Evolutionary conservation across 768 basidiomycete genomes (phyloP).

Genomic region (Russula sp.): DNA sequence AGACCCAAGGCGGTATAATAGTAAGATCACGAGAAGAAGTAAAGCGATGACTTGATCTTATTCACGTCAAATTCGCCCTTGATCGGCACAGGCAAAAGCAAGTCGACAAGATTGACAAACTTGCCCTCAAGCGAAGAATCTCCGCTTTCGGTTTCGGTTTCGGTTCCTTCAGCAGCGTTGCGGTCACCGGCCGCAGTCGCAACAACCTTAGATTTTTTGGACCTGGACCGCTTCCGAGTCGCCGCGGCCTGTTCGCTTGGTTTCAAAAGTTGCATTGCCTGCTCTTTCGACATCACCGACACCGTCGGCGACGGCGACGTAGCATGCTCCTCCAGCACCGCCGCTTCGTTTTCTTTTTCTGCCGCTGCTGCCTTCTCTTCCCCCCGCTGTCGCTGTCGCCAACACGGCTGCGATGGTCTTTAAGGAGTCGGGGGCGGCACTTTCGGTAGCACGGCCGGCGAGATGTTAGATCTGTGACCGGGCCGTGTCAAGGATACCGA

Average conservation of each 20-base stretch:
- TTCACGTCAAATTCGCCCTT: slow-evolving; percentile 86
- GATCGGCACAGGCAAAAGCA: slow-evolving; percentile 77
- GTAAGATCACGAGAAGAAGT: slow-evolving; percentile 91
- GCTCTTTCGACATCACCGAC: slow-evolving; percentile 31
- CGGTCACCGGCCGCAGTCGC: no score
- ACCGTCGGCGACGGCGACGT: slow-evolving; percentile 33
- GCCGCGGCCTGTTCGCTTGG: background rate
- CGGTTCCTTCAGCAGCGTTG: no score
- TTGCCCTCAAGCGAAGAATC: slow-evolving; percentile 39
- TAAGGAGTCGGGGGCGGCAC: background rate
- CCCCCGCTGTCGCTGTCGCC: no score
- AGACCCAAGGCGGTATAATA: no score
- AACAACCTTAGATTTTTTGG: no score
- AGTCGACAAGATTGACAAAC: slow-evolving; percentile 70
- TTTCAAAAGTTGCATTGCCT: slow-evolving; percentile 29
- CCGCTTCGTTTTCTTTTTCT: slow-evolving; percentile 30
- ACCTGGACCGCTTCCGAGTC: background rate
- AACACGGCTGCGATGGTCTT: slow-evolving; percentile 22
- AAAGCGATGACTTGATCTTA: slow-evolving; percentile 74
- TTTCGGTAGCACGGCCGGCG: no score
- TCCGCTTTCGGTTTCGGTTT: no score
- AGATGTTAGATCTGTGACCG: no score
- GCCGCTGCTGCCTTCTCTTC: no score
- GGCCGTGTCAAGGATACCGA: slow-evolving; percentile 38
- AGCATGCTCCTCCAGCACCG: slow-evolving; percentile 32